Evolutionary conservation across 306 rosid species (phyloP).

Genomic region (Acacia confusa): DNA sequence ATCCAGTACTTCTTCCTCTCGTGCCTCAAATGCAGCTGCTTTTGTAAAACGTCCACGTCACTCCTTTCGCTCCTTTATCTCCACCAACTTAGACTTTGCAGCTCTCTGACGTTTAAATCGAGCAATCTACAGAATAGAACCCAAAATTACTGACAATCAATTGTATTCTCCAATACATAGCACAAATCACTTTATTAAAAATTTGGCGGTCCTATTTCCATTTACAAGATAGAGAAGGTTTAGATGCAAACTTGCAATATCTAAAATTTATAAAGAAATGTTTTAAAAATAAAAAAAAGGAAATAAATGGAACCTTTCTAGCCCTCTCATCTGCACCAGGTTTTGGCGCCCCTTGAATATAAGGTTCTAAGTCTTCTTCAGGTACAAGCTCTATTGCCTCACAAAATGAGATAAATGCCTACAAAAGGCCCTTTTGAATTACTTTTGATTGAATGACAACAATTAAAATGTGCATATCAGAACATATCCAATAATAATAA

Average conservation of each 20-base stretch:
- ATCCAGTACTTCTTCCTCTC: conserved; percentile 84
- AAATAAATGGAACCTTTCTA: conserved; percentile 52
- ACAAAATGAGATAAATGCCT: conserved; percentile 89
- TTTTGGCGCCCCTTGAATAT: conserved; percentile 50
- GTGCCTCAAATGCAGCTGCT: conserved; percentile 86
- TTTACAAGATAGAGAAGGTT: background rate
- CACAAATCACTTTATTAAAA: conserved; percentile 8
- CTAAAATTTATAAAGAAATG: background rate
- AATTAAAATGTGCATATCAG: background rate
- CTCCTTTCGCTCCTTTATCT: conserved; percentile 93
- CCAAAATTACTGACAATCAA: conserved; percentile 23
- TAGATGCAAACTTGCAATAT: background rate
- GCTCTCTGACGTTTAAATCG: conserved; percentile 79
- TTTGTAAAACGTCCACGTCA: conserved; percentile 82
- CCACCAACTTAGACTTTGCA: conserved; percentile 85
- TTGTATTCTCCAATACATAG: background rate
- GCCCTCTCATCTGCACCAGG: conserved; percentile 80
- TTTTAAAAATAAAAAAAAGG: background rate
- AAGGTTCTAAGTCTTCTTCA: conserved; percentile 70
- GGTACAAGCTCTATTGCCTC: conserved; percentile 91
- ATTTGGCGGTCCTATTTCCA: conserved; percentile 18
- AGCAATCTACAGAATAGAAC: conserved; percentile 61
- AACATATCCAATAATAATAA: background rate
- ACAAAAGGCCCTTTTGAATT: background rate
- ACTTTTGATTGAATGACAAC: conserved; percentile 11